Evolutionary conservation across 2,329 filamentous ascomycete genomes (phyloP).

Genomic region (Colletotrichum ledebouriae): DNA sequence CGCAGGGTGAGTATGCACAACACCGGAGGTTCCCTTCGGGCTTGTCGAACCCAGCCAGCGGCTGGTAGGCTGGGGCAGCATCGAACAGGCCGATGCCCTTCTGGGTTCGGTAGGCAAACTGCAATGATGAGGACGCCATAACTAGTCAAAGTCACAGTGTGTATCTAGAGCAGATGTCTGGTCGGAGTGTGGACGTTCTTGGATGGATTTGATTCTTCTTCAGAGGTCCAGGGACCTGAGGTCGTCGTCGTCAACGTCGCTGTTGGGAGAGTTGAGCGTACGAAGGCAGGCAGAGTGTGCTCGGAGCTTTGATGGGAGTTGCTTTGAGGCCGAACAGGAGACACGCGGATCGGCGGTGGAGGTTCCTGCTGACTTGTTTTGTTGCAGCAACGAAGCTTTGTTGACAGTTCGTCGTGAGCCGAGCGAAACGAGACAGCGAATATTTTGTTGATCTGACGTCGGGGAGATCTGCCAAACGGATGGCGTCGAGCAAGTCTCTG

Average conservation of each 20-base stretch:
- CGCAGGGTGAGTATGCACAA: conserved; percentile 94
- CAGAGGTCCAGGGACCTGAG: conserved; percentile 26
- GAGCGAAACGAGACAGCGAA: conserved; percentile 16
- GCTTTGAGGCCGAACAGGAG: conserved; percentile 19
- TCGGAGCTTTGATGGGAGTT: conserved; percentile 18
- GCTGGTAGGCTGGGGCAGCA: conserved; percentile 88
- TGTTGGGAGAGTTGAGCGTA: conserved; percentile 30
- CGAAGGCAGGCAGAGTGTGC: conserved; percentile 38
- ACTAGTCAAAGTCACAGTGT: conserved; percentile 89
- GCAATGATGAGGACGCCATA: conserved; percentile 91
- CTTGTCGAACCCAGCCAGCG: conserved; percentile 84
- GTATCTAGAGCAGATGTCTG: conserved; percentile 48
- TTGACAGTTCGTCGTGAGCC: conserved; percentile 21
- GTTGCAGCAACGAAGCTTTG: conserved; percentile 38
- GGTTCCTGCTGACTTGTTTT: conserved; percentile 21
- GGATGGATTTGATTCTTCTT: conserved; percentile 44
- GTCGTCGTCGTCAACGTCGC: conserved; percentile 22
- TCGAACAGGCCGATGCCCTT: conserved; percentile 96
- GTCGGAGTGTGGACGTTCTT: conserved; percentile 42
- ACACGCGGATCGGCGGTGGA: conserved; percentile 7
- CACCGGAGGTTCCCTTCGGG: conserved; percentile 96
- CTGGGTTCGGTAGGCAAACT: conserved; percentile 97
- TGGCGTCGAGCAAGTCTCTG: conserved; percentile 19
- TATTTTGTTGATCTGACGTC: conserved; percentile 27
- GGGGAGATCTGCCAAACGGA: conserved; percentile 11